Conservation (phyloP, 768 basidiomycete species). For the Mycena leptocephala region DNA sequence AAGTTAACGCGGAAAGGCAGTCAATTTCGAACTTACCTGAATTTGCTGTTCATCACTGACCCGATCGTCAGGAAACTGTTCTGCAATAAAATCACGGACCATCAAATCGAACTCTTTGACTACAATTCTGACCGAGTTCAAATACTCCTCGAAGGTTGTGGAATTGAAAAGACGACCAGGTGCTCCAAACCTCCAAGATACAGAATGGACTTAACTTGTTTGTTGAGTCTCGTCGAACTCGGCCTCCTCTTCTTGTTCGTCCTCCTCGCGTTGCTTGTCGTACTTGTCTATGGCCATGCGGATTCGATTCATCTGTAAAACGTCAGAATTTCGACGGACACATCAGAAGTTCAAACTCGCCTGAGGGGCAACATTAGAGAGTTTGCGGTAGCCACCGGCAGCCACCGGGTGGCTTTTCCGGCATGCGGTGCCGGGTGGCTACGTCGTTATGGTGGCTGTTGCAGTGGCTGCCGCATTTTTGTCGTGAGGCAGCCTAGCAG, state of each 20-base stretch:
- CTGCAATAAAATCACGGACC: constrained; percentile 11
- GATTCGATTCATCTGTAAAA: constrained; percentile 41
- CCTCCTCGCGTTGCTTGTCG: constrained; percentile 21
- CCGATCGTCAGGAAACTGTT: background rate
- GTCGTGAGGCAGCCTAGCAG: too few relatives aligned
- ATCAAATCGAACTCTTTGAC: constrained; percentile 13
- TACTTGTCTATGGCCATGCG: constrained; percentile 43
- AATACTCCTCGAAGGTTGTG: background rate
- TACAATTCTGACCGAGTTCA: background rate
- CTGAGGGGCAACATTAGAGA: constrained; percentile 48
- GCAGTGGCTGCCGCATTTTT: too few relatives aligned
- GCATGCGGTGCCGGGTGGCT: too few relatives aligned
- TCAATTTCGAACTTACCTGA: constrained; percentile 2
- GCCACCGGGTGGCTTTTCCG: too few relatives aligned
- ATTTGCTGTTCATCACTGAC: constrained; percentile 8
- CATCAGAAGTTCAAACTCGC: constrained; percentile 29
- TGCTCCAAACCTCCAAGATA: constrained; percentile 6
- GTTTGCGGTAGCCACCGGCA: too few relatives aligned
- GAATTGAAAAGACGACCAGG: background rate
- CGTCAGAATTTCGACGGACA: constrained; percentile 1
- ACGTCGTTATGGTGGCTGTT: too few relatives aligned
- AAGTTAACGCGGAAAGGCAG: too few relatives aligned
- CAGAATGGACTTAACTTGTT: background rate
- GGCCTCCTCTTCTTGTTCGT: background rate
- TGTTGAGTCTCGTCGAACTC: too few relatives aligned